These are phyloP conservation scores for Pochonia chlamydosporia DNA, from an alignment of 2,329 filamentous ascomycete species.

Conservation along the genomic window DNA sequence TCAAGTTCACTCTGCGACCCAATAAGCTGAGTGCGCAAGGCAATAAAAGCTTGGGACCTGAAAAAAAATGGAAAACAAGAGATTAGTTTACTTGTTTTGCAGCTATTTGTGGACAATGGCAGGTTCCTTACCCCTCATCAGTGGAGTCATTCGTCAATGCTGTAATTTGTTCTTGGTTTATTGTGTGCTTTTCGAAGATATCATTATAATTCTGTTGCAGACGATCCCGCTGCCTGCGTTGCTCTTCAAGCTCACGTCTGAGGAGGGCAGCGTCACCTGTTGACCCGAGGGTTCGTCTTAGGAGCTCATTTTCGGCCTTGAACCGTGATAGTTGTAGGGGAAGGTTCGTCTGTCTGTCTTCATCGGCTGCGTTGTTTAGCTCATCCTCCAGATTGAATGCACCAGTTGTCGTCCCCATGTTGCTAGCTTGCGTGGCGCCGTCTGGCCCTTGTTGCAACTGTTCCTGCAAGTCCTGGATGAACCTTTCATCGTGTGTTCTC, in stretches of 20 bases:
- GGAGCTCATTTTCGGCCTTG: slow-evolving; percentile 55
- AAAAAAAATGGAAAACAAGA: slow-evolving; percentile 42
- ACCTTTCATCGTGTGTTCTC: slow-evolving; percentile 43
- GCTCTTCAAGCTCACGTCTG: slow-evolving; percentile 50
- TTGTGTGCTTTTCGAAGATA: slow-evolving; percentile 51
- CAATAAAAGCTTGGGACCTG: slow-evolving; percentile 48
- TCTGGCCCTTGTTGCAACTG: slow-evolving; percentile 39
- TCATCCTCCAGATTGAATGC: slow-evolving; percentile 53
- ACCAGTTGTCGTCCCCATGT: slow-evolving; percentile 11
- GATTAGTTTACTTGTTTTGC: slow-evolving; percentile 15
- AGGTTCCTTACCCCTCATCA: slow-evolving; percentile 49
- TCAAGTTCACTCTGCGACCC: slow-evolving; percentile 42
- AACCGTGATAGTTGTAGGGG: slow-evolving; percentile 51
- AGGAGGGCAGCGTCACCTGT: slow-evolving; percentile 49
- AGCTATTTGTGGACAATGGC: slow-evolving; percentile 20
- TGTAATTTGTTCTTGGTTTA: slow-evolving; percentile 52
- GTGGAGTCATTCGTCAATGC: slow-evolving; percentile 45
- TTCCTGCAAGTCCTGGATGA: slow-evolving; percentile 55
- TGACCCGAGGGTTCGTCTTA: slow-evolving; percentile 48
- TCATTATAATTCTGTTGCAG: slow-evolving; percentile 51
- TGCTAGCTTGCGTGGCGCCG: slow-evolving; percentile 13
- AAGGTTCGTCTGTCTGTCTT: slow-evolving; percentile 32
- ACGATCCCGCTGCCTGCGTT: slow-evolving; percentile 42
- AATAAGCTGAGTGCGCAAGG: slow-evolving; percentile 43
- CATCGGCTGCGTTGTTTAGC: slow-evolving; percentile 42